Conservation (phyloP, 768 basidiomycete species). For the Tremella yokohamensis region DNA sequence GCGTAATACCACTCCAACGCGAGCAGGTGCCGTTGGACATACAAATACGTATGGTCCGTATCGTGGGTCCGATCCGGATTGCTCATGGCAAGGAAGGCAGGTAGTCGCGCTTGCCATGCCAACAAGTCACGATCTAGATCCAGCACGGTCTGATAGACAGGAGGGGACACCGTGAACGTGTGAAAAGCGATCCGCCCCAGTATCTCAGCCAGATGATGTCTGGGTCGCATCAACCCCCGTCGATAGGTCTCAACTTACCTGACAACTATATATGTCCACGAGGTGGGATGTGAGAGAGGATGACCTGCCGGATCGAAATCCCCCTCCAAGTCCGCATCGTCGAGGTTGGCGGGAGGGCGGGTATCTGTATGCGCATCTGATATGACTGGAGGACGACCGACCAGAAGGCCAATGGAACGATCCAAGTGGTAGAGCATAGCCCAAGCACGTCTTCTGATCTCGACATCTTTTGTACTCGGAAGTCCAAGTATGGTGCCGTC, state of each 20-base stretch:
- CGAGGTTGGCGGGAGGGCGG: conserved; percentile 4
- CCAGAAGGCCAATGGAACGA: neutral
- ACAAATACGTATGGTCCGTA: neutral
- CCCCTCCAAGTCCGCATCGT: conserved; percentile 9
- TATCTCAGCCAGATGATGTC: too few species aligned
- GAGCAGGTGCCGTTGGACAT: neutral
- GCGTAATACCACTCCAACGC: neutral
- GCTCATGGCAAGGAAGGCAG: neutral
- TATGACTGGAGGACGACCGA: neutral
- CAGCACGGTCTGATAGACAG: too few species aligned
- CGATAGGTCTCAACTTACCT: neutral
- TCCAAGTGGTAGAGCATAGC: neutral
- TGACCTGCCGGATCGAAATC: conserved; percentile 2
- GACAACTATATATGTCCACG: neutral
- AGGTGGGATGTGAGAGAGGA: neutral
- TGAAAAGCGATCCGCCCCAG: too few species aligned
- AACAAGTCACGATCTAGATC: too few species aligned
- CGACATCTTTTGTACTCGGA: neutral
- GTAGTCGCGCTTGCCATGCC: too few species aligned
- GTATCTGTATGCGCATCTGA: neutral
- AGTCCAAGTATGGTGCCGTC: conserved; percentile 1
- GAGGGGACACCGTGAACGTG: too few species aligned
- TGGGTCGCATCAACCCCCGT: too few species aligned
- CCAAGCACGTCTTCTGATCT: conserved; percentile 1
- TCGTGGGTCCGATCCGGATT: neutral